Base-by-base conservation (phyloP, 495 filamentous ascomycete genomes). In the Barbatosphaeria neglecta region DNA sequence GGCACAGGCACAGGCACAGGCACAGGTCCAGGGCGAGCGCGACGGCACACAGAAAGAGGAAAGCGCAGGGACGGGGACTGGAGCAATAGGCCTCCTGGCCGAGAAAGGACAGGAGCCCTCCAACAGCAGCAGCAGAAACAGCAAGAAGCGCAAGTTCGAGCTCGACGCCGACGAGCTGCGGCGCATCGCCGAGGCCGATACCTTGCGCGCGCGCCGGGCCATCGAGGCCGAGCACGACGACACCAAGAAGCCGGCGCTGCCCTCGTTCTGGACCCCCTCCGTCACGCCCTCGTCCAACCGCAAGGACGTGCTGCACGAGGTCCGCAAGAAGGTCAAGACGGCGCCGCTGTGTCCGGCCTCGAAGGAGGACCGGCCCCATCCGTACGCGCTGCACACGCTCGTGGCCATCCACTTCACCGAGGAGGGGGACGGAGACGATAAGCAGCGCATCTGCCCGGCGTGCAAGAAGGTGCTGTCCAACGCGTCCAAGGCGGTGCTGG, bases 191-290 rank as follows among this genome's bases (percentile, higher is more conserved):
- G 61, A 66, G 22, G 80, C 84, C 45, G 87, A 92, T 58, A 66
- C 76, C 55, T 74, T 77, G 41, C 80, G 83, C 58, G 78, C 84
- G 16, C 78, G 78, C 54, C 73, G 70, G 47, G 77, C 76, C 28
- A 67, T 90, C 47, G 79, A 83, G 47, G 77, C 90, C 47, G 79
- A 83, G 47, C 77, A 77, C 39, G 86, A 95, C 57, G 90, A 89
- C 73, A 75, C 79, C 0, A 74, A 76, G 1, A 84, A 85, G 57
- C 80, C 80, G 0, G 80, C 77, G n/a, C 66, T 95, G 0, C 87
- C 88, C 0, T 92, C 89, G 3, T 97, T 97, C 68, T 98, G 92
- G 92, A 82, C 93, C 0, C 90, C 92, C 0, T 84, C 85, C 1
- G 69, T 93, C 24, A 92, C 86, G 0, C 88, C 90, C 0, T 72